Percentiles rank a stretch among this genome's conserved stretches.
These are phyloP conservation scores for Pseudozyma tsukubaensis DNA, from an alignment of 1,284 basidiomycete genomes.

Conservation along the genomic window DNA sequence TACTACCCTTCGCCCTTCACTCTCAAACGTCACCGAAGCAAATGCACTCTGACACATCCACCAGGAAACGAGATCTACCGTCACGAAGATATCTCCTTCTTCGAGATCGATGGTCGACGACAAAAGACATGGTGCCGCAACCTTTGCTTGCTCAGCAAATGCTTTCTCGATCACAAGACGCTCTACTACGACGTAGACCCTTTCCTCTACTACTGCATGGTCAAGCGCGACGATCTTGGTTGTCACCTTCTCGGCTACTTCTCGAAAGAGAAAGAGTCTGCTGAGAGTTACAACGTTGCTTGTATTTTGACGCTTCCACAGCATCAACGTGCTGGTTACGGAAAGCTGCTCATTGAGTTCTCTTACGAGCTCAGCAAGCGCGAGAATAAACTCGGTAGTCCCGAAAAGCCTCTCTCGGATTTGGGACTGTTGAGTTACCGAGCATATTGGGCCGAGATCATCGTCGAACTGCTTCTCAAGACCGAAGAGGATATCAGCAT, in stretches of 20 bases:
- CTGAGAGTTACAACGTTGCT: slow-evolving; percentile 98
- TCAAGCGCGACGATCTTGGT: slow-evolving; percentile 86
- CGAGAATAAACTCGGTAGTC: slow-evolving; percentile 93
- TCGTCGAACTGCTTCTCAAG: slow-evolving; percentile 86
- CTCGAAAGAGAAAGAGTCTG: slow-evolving; percentile 98
- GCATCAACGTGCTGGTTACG: slow-evolving; percentile 95
- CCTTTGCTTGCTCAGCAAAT: slow-evolving; percentile 94
- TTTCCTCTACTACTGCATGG: slow-evolving; percentile 99
- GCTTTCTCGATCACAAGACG: slow-evolving; percentile 99
- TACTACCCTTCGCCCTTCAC: slow-evolving; percentile 61
- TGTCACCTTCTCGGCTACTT: slow-evolving; percentile 98
- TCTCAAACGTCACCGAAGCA: slow-evolving; percentile 79
- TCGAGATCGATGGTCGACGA: slow-evolving; percentile 96
- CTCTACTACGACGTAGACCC: slow-evolving; percentile 99
- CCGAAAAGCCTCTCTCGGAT: slow-evolving; percentile 97
- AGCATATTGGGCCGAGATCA: slow-evolving; percentile 97
- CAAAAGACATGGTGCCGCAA: slow-evolving; percentile 98
- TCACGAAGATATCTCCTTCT: slow-evolving; percentile 94
- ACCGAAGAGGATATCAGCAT: slow-evolving; percentile 81
- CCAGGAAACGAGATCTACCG: slow-evolving; percentile 99
- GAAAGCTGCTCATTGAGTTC: slow-evolving; percentile 95
- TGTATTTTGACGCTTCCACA: slow-evolving; percentile 98
- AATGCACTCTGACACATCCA: slow-evolving; percentile 93
- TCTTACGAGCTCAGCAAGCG: slow-evolving; percentile 97
- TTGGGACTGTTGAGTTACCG: slow-evolving; percentile 92